phyloP scores from a whole-genome alignment of 306 rosid species.

The Betula pendula region DNA sequence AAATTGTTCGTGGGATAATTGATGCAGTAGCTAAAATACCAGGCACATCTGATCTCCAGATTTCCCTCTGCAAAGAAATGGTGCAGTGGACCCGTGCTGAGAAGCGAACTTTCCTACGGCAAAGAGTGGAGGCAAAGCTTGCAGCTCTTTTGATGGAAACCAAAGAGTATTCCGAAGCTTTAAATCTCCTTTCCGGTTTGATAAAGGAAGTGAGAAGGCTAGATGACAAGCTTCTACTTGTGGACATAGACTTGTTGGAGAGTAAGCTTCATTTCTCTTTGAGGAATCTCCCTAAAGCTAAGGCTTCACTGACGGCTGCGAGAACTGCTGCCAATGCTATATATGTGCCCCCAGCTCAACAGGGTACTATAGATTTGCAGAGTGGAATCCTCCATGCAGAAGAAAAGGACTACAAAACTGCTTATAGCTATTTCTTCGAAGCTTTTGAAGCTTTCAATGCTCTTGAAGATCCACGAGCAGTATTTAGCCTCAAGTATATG shows the following conservation, averaged over 20 bases:
- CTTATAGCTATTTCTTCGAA: conserved; percentile 86
- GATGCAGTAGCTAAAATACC: conserved; percentile 92
- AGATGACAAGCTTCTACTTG: conserved; percentile 95
- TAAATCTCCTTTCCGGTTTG: conserved; percentile 73
- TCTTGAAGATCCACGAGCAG: conserved; percentile 89
- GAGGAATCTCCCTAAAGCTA: conserved; percentile 95
- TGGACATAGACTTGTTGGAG: conserved; percentile 92
- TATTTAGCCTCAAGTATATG: conserved; percentile 93
- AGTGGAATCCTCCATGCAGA: conserved; percentile 97
- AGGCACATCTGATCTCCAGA: conserved; percentile 80
- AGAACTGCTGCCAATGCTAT: conserved; percentile 96
- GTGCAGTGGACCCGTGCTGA: conserved; percentile 92
- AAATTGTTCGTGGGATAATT: conserved; percentile 81
- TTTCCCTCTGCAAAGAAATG: conserved; percentile 88
- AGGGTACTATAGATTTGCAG: conserved; percentile 90
- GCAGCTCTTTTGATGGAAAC: conserved; percentile 90
- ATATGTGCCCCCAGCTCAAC: conserved; percentile 97
- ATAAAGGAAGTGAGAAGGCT: conserved; percentile 95
- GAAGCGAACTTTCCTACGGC: conserved; percentile 88
- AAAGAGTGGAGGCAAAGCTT: conserved; percentile 92
- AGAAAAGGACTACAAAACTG: conserved; percentile 93
- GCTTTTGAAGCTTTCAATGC: conserved; percentile 95
- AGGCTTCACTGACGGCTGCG: conserved; percentile 95
- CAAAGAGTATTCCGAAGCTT: conserved; percentile 87
- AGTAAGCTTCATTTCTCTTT: conserved; percentile 89